phyloP scores from a whole-genome alignment of 2,329 filamentous ascomycete species.

The Blastomyces emzantsi region DNA sequence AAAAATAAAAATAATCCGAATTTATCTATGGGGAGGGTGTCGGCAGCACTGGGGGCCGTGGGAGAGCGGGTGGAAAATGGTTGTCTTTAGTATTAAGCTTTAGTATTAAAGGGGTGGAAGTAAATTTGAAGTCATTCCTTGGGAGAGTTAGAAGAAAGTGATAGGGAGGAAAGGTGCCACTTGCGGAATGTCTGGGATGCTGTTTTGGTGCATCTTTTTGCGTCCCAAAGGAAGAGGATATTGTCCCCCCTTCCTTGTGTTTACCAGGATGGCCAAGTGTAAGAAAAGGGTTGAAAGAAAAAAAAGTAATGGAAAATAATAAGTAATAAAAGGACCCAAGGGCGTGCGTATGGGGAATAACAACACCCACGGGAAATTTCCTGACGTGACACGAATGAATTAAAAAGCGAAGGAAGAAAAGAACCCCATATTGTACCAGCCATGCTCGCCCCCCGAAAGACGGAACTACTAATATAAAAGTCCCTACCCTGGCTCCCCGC shows the following conservation, averaged over 20 bases:
- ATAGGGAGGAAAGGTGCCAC: background rate
- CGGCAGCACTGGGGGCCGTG: background rate
- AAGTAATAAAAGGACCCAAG: background rate
- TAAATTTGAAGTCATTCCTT: background rate
- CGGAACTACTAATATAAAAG: background rate
- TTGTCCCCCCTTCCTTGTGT: background rate
- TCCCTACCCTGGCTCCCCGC: background rate
- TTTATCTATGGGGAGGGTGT: background rate
- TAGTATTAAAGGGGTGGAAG: background rate
- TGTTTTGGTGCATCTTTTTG: background rate
- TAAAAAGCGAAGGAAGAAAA: slow-evolving; percentile 10
- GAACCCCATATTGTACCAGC: slow-evolving; percentile 1
- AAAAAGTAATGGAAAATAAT: background rate
- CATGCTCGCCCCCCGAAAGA: background rate
- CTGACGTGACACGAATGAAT: background rate
- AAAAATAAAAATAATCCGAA: background rate
- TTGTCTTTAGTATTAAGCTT: too few relatives aligned
- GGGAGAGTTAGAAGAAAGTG: background rate
- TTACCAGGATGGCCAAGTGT: background rate
- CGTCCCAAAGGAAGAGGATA: background rate
- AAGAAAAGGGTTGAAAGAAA: background rate
- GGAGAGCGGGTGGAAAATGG: too few relatives aligned
- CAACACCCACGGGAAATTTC: background rate
- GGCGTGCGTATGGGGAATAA: background rate
- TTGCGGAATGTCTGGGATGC: background rate